These are phyloP conservation scores for Talaromyces sp. DNA, from an alignment of 2,329 filamentous ascomycete species.

Conservation along the genomic window DNA sequence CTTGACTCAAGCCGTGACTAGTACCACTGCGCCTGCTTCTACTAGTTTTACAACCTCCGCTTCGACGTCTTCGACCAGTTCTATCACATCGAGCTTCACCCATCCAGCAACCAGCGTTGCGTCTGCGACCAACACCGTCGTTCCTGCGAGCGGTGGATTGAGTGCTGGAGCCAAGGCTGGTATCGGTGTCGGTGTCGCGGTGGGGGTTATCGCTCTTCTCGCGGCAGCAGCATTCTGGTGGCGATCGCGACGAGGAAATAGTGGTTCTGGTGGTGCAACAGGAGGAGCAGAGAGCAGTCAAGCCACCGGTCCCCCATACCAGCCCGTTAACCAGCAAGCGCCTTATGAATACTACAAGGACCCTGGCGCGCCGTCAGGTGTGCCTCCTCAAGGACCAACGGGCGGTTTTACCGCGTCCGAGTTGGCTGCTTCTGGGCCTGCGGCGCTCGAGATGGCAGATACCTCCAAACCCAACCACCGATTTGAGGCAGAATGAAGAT, in stretches of 20 bases:
- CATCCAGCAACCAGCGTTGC: not conserved
- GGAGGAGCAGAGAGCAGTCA: not conserved
- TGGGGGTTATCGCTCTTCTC: conserved; percentile 11
- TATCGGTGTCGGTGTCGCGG: conserved; percentile 12
- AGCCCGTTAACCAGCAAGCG: conserved; percentile 7
- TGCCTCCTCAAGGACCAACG: not conserved
- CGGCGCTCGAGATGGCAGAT: conserved; percentile 54
- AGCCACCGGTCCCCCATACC: not conserved
- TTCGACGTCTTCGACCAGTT: not conserved
- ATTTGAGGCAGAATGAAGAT: conserved; percentile 61
- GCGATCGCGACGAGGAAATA: not conserved
- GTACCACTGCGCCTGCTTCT: conserved; percentile 6
- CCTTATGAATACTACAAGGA: conserved; percentile 11
- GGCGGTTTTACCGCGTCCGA: not conserved
- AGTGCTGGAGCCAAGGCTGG: conserved; percentile 15
- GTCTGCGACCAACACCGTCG: conserved; percentile 6
- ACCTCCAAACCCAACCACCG: conserved; percentile 71
- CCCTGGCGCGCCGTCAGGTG: not conserved
- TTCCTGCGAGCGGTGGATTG: conserved; percentile 1
- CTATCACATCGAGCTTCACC: conserved; percentile 1
- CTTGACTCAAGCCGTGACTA: conserved; percentile 5
- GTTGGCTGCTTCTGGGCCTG: conserved; percentile 1
- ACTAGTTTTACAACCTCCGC: conserved; percentile 2
- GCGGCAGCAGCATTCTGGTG: conserved; percentile 12
- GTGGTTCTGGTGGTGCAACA: not conserved